phyloP scores from a whole-genome alignment of 805 yeast genomes.

The Barnettozyma populi region DNA sequence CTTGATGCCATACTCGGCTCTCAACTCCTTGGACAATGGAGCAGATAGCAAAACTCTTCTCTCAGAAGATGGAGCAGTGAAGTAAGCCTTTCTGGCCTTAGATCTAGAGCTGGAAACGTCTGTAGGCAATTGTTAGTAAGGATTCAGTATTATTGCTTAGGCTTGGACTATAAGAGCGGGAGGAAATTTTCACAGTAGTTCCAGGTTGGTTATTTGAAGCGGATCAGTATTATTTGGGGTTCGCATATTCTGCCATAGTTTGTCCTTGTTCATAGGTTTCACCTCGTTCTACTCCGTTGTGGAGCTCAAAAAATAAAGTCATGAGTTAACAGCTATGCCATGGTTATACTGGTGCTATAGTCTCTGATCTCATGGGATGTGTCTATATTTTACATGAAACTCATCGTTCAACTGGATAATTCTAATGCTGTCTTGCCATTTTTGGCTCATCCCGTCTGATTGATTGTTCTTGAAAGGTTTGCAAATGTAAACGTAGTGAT shows the following conservation, averaged over 20 bases:
- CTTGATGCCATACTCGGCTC: conserved; percentile 93
- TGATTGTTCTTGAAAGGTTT: not conserved
- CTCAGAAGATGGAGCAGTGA: conserved; percentile 93
- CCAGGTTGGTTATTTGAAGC: no score
- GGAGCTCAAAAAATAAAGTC: no score
- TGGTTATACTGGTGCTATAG: no score
- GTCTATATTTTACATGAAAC: no score
- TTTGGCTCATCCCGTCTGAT: not conserved
- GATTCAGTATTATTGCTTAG: not conserved
- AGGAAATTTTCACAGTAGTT: not conserved
- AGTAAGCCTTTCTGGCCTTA: conserved; percentile 99
- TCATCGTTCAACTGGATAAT: no score
- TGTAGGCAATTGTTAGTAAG: conserved; percentile 32
- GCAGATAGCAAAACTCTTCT: conserved; percentile 96
- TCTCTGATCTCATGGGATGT: no score
- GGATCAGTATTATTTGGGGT: not conserved
- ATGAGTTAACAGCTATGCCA: no score
- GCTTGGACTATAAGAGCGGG: not conserved
- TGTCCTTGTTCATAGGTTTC: no score
- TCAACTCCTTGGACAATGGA: conserved; percentile 98
- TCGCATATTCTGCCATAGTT: no score
- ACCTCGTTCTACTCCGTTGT: no score
- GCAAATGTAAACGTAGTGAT: not conserved
- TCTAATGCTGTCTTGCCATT: not conserved
- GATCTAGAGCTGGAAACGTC: conserved; percentile 99